These are phyloP conservation scores for Solanum paucissectum DNA, from an alignment of 257 asterid genomes.

Conservation along the genomic window DNA sequence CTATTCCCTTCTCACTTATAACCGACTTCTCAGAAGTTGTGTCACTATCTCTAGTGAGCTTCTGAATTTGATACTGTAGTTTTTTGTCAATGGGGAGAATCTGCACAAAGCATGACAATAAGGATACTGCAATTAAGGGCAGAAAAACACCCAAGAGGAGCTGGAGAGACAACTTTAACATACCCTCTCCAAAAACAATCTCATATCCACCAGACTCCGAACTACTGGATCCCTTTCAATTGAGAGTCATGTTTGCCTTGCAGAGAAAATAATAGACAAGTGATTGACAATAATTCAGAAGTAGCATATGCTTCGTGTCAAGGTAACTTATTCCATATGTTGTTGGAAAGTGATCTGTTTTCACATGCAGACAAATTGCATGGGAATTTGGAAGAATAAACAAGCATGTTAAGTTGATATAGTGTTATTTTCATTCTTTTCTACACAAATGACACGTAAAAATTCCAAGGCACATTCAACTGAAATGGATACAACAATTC, in stretches of 20 bases:
- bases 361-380: slow-evolving; percentile 36
- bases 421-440: background rate
- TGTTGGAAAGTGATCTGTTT: slow-evolving; percentile 53
- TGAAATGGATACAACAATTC: background rate
- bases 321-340: slow-evolving; percentile 86
- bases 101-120: slow-evolving; percentile 27
- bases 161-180: background rate
- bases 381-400: background rate
- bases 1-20: slow-evolving; percentile 25
- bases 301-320: slow-evolving; percentile 83
- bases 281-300: slow-evolving; percentile 80
- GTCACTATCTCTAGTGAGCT: slow-evolving; percentile 40
- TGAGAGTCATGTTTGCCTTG: slow-evolving; percentile 68
- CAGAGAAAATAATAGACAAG: slow-evolving; percentile 73
- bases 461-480: background rate
- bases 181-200: slow-evolving; percentile 89
- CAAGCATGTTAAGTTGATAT: background rate
- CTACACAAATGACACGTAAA: background rate
- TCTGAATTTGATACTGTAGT: slow-evolving; percentile 74
- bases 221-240: slow-evolving; percentile 92
- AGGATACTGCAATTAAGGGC: background rate
- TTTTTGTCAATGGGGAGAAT: slow-evolving; percentile 84
- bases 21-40: slow-evolving; percentile 21
- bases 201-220: slow-evolving; percentile 63
- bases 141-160: background rate